These are phyloP conservation scores for Erodium texanum DNA, from an alignment of 441 rosid genomes.

Conservation along the genomic window DNA sequence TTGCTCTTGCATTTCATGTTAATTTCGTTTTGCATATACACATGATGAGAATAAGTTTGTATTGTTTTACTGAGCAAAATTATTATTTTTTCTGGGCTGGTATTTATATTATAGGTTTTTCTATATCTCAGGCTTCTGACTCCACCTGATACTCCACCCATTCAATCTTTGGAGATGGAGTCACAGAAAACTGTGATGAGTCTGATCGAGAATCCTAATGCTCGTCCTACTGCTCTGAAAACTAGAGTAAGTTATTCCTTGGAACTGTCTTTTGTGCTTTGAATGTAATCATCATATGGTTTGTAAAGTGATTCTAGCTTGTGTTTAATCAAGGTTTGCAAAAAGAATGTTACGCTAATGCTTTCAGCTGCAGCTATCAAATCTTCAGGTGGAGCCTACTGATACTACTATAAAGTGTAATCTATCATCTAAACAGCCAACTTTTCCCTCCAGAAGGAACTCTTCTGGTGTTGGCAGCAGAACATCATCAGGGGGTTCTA, in stretches of 20 bases:
- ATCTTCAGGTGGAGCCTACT: conserved; percentile 45
- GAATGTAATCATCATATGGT: neutral
- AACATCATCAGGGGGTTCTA: conserved; percentile 41
- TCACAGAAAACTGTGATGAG: conserved; percentile 30
- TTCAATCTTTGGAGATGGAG: conserved; percentile 51
- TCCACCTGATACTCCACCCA: conserved; percentile 58
- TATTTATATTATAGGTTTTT: conserved; percentile 17
- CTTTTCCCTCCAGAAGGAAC: conserved; percentile 21
- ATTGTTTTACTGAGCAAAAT: neutral
- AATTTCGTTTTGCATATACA: neutral
- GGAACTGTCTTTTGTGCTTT: conserved; percentile 1
- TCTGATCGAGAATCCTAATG: conserved; percentile 36
- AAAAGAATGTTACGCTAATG: conserved; percentile 12
- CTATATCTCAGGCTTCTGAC: conserved; percentile 63
- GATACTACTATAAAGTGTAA: conserved; percentile 25
- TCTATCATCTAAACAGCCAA: conserved; percentile 23
- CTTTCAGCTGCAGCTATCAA: conserved; percentile 45
- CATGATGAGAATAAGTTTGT: neutral
- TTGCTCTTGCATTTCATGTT: neutral
- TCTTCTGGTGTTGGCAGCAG: conserved; percentile 27
- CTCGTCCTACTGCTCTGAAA: conserved; percentile 42
- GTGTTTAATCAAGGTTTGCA: conserved; percentile 15
- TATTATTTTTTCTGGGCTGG: conserved; percentile 9
- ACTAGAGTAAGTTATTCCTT: conserved; percentile 38
- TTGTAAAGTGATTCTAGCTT: conserved; percentile 13